Evolutionary conservation across 805 yeast species (phyloP), one percentile per base, ranked within the genome.

Genomic region (Clavispora fructus): DNA sequence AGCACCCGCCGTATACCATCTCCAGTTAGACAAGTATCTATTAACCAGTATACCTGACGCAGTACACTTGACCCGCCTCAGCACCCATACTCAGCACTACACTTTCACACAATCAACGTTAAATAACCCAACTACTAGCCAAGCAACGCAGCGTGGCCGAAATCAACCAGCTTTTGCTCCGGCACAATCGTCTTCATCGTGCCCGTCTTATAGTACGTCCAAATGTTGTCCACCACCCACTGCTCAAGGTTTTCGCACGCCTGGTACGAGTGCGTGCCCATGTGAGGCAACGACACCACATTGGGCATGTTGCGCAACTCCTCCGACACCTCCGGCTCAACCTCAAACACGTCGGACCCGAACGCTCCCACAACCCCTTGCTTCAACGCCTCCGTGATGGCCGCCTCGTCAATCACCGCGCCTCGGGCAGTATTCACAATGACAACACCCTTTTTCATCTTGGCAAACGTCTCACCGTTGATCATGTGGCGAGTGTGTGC

Each of bases 351-450:
- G 57, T 87, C 95, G 12, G 85, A 59, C 13, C 90, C 95, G 49
- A 79, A 84, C 6, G 85, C 66, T 33, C 81, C 78, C 28, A 87
- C 73, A 54, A 83, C 81, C 14, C 91, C 91, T 3, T 69, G 61
- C 55, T 81, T 77, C 53, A 87, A 68, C 7, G 78, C 78, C 17
- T 70, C 69, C 7, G 78, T 71, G 46, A 87, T 61, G 6, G 83
- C 83, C 2, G 60, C 44, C 62, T 86, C 91, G 61, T 86, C 85
- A 53, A 85, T 77, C 37, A 90, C 81, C 3, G 92, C 85, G 16
- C 97, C 97, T 59, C 97, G 78, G 6, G 96, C 94, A 11, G 95
- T 88, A 67, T 90, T 90, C 35, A 88, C 82, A 26, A 83, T 67
- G 13, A 86, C 80, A 30, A 83, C 90, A 35, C 90, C 94, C 47